Conservation (phyloP, 164 flowering plant species). For the Macadamia tetraphylla region DNA sequence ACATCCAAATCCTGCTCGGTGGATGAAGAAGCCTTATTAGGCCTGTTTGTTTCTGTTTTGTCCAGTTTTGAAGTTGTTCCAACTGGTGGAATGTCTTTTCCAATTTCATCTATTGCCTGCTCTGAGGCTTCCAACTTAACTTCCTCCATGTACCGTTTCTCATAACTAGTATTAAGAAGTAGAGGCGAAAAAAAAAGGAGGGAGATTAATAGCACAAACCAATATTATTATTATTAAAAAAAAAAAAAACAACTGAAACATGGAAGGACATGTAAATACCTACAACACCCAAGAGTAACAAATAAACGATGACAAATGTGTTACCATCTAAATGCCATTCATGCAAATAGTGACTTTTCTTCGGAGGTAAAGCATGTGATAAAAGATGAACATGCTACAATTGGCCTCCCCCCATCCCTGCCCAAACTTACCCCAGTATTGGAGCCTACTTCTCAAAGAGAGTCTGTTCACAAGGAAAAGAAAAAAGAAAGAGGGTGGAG, state of each 20-base stretch:
- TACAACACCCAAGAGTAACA: background rate
- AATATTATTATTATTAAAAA: background rate
- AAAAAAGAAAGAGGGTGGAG: too few species aligned
- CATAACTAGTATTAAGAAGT: slow-evolving; percentile 43
- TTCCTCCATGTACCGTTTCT: slow-evolving; percentile 59
- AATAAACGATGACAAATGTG: too few species aligned
- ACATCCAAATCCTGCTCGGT: slow-evolving; percentile 88
- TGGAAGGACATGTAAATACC: background rate
- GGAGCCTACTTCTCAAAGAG: too few species aligned
- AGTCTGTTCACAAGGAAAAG: too few species aligned
- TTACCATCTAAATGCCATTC: too few species aligned
- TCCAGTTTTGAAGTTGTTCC: slow-evolving; percentile 34
- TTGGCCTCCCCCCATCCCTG: too few species aligned
- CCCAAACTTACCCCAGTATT: too few species aligned
- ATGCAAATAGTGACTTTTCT: too few species aligned
- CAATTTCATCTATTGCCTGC: slow-evolving; percentile 30
- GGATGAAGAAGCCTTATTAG: slow-evolving; percentile 40
- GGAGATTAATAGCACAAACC: background rate
- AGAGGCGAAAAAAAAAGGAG: background rate
- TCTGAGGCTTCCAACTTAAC: slow-evolving; percentile 36
- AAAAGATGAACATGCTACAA: too few species aligned
- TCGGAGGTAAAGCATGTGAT: too few species aligned
- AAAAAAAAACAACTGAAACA: background rate
- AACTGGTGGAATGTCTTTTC: slow-evolving; percentile 25
- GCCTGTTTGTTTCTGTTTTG: slow-evolving; percentile 17